phyloP scores from a whole-genome alignment of 352 stramenopile species.

The Phytopythium oedochilum region DNA sequence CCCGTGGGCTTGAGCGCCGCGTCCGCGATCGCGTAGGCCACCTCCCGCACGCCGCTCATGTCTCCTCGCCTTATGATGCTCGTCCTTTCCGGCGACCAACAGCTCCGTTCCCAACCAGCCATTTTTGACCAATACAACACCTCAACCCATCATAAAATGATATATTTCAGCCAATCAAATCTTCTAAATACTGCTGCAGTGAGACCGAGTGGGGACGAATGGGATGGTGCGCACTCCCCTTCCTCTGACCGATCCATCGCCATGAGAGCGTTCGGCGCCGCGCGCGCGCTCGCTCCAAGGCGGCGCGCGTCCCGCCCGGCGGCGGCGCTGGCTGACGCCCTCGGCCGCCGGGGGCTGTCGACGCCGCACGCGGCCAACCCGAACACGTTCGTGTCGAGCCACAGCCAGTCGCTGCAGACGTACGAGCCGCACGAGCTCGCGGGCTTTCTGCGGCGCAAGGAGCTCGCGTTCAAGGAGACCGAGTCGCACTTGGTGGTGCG shows the following conservation, averaged over 20 bases:
- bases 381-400: constrained; percentile 67
- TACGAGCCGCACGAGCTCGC: constrained; percentile 61
- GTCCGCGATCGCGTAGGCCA: constrained; percentile 29
- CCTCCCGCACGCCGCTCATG: constrained; percentile 30
- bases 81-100: not conserved
- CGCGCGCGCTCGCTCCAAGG: constrained; percentile 6
- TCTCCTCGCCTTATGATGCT: constrained; percentile 3
- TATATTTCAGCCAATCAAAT: constrained; percentile 6
- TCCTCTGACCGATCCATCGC: not conserved
- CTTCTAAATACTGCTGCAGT: too few relatives aligned
- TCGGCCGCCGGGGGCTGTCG: constrained; percentile 12
- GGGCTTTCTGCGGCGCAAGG: constrained; percentile 72
- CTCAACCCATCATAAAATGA: too few relatives aligned
- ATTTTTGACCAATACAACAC: constrained; percentile 19
- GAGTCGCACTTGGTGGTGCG: constrained; percentile 77
- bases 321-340: not conserved
- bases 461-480: constrained; percentile 54
- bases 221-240: too few relatives aligned
- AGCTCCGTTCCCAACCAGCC: constrained; percentile 18
- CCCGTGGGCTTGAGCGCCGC: not conserved
- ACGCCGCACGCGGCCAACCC: constrained; percentile 6
- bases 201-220: too few relatives aligned
- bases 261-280: constrained; percentile 20
- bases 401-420: constrained; percentile 48
- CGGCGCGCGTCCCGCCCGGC: not conserved